Evolutionary conservation across 495 filamentous ascomycete genomes (phyloP), one percentile per base, ranked within the genome.

Genomic region (Ramalina intermedia): DNA sequence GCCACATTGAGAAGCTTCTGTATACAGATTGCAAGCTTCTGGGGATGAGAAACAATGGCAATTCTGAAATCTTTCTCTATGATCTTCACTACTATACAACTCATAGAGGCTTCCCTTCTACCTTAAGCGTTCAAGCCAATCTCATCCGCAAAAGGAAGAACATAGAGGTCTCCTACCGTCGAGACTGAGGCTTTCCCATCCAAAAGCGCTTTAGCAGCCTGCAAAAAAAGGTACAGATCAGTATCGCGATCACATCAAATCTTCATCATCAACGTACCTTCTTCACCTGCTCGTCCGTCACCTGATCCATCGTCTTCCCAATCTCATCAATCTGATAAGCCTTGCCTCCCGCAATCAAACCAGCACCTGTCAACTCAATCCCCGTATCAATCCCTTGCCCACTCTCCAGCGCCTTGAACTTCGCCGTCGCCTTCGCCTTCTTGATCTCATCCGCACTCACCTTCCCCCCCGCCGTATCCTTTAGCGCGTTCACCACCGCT

Each of bases 111-210:
- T 33, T 7, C 29, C 29, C 12, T 33, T 3, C 29, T 11, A 11
- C 29, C 12, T 12, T 7, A 33, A 33, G 29, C 85, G 63, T 82
- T 86, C 64, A 99, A 74, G 37, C 90, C 91, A 59, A 99, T 70
- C 57, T 96, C 90, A 70, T 90, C 87, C 47, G 85, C 89, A 63
- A 81, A 96, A 20, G 93, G 91, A 55, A 99, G 75, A 58, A 84
- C 71, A 68, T 82, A 77, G 50, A 96, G 70, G 60, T 99, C 90
- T 56, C 91, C 88, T 47, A 94, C 87, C 43, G 84, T 73, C 46
- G 84, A 80, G 49, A 95, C 81, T 36, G 87, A 81, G 24, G 90
- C 87, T 75, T 89, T 96, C 65, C 80, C 79, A 36, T 86, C 80
- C 46, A 96, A 73, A 59, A 95, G 74, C 56, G 80, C 71, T 69